Evolutionary conservation across 2,329 filamentous ascomycete genomes (phyloP), one percentile per base, ranked within the genome.

Genomic region (Hymenoscyphus occultus): DNA sequence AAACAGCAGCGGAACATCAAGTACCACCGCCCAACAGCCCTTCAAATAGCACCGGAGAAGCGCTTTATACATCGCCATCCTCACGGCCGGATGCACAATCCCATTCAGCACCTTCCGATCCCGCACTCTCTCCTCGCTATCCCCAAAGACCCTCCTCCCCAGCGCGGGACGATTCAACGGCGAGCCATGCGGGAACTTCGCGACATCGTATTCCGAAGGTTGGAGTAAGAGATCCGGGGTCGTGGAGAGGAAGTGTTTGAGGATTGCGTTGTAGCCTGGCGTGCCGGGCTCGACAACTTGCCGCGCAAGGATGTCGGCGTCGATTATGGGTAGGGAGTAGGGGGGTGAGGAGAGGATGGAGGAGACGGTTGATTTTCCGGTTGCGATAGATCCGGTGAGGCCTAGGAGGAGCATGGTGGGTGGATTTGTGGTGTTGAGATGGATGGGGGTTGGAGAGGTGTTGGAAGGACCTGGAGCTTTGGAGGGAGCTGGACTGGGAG

Each of bases 291-390:
- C 92, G 76, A 99, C 94, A 66, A 98, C 95, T 77, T 95, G 86
- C 72, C 94, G 93, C 59, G 95, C 94, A 67, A 98, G 84, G 64
- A 96, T 80, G 80, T 99, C 95, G 75, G 95, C 94, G 76, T 99
- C 95, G 80, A 99, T 89, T 72, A 99, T 85, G 73, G 95, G 93
- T 67, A 99, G 85, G 67, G 86, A 89, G 82, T 97, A 91, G 0
- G 94, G 95, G 5, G 91, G 82, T 4, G 86, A 83, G 60, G 90
- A 87, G 73, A 99, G 90, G 71, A 97, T 84, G 48, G 84, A 83
- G 35, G 95, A 97, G 63, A 97, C 93, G 70, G 94, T 99, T 57
- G 94, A 97, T 85, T 99, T 99, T 77, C 95, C 95, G 5, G 95
- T 99, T 67, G 95, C 95, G 76, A 99, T 98, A 67, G 93, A 97